A percentile compares a stretch with the other conserved stretches of the same genome.
Conservation (phyloP, 2,329 filamentous ascomycete genomes). For the Trematosphaeria pertusa region DNA sequence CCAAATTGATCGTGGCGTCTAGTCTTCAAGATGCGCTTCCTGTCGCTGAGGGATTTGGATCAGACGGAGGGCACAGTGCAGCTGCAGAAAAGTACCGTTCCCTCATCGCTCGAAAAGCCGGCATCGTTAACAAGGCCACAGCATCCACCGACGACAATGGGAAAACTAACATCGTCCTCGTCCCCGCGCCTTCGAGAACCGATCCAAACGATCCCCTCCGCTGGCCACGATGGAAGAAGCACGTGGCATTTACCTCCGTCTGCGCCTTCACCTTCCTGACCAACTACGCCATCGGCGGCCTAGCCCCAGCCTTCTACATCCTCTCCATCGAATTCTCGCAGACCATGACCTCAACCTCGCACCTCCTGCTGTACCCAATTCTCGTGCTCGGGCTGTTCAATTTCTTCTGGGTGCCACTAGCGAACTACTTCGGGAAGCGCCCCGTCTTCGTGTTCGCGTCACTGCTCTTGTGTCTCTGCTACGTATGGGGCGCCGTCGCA, state of each 20-base stretch:
- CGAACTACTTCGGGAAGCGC: conserved; percentile 57
- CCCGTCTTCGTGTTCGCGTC: conserved; percentile 56
- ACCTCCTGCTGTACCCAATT: conserved; percentile 51
- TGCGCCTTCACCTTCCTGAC: conserved; percentile 57
- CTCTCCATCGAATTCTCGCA: conserved; percentile 56
- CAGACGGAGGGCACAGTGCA: conserved; percentile 49
- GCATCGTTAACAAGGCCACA: too few relatives aligned
- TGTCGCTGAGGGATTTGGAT: conserved; percentile 45
- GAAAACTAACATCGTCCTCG: conserved; percentile 46
- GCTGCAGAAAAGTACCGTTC: conserved; percentile 31
- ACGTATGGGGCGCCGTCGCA: conserved; percentile 56
- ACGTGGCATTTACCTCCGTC: conserved; percentile 42
- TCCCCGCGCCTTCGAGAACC: conserved; percentile 56
- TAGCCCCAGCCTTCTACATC: conserved; percentile 53
- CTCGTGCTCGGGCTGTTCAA: conserved; percentile 59
- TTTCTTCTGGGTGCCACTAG: conserved; percentile 60
- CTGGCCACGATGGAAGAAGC: conserved; percentile 58
- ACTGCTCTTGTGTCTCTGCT: conserved; percentile 53
- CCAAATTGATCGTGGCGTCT: conserved; percentile 15
- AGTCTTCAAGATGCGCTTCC: conserved; percentile 36
- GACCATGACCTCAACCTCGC: conserved; percentile 53
- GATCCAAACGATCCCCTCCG: conserved; percentile 58
- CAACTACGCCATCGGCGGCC: conserved; percentile 55
- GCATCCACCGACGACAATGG: conserved; percentile 16
- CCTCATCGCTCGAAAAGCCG: too few relatives aligned